phyloP scores from a whole-genome alignment of 768 basidiomycete genomes.

The Mrakia hoshinonis region DNA sequence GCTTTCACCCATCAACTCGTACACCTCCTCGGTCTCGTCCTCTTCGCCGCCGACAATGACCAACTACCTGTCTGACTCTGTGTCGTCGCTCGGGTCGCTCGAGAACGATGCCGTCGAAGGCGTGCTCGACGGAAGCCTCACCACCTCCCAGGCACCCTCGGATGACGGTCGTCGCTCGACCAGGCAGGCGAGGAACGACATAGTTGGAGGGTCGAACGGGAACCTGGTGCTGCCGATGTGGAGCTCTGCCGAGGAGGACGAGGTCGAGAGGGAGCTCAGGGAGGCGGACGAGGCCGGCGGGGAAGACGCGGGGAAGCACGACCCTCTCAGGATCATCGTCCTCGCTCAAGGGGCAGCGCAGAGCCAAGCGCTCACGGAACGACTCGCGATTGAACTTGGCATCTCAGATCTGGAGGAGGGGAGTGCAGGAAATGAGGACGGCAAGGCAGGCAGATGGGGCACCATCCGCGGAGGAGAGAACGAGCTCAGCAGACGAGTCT shows the following conservation, averaged over 20 bases:
- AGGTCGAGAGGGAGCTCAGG: background rate
- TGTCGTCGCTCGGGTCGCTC: conserved; percentile 7
- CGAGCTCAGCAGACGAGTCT: background rate
- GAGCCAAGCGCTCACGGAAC: background rate
- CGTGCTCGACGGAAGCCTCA: background rate
- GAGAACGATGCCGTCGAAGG: background rate
- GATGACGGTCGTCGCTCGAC: background rate
- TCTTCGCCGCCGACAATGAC: background rate
- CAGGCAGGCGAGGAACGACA: background rate
- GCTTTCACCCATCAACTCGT: background rate
- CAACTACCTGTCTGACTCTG: conserved; percentile 9
- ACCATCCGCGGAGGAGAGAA: background rate
- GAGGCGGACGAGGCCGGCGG: background rate
- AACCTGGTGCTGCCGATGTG: conserved; percentile 11
- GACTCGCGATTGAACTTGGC: background rate
- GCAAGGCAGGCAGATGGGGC: background rate
- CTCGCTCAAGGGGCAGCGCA: background rate
- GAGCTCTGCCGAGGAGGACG: background rate
- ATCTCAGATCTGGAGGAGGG: background rate
- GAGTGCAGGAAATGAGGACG: background rate
- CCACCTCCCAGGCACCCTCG: background rate
- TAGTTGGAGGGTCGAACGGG: conserved; percentile 6
- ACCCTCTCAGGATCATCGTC: background rate
- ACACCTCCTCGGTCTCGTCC: conserved; percentile 1
- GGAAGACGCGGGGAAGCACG: background rate